Conservation (phyloP, 257 asterid species). For the Ligustrum vulgare region DNA sequence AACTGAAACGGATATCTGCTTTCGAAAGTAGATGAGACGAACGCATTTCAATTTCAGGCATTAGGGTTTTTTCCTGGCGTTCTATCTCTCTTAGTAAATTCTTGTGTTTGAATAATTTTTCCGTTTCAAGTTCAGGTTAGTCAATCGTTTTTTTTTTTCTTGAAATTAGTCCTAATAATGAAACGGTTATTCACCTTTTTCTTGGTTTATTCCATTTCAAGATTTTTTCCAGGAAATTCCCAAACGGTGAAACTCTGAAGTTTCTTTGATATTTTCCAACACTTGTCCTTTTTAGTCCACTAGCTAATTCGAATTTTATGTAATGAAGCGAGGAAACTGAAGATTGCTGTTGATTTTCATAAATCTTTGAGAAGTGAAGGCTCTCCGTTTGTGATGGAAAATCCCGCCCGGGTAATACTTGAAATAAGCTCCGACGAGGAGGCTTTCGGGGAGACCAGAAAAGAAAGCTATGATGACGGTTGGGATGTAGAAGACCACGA, state of each 20-base stretch:
- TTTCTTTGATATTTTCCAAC: neutral
- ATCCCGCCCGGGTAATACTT: slow-evolving; percentile 32
- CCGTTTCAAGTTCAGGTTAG: neutral
- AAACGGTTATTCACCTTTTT: neutral
- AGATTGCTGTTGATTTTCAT: slow-evolving; percentile 10
- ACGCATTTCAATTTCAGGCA: neutral
- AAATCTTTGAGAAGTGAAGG: slow-evolving; percentile 18
- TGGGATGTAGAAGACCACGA: slow-evolving; percentile 48
- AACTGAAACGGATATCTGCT: neutral
- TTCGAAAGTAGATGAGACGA: neutral
- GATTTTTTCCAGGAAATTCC: neutral
- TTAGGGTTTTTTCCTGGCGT: slow-evolving; percentile 15
- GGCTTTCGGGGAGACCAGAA: slow-evolving; percentile 30
- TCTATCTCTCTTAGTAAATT: neutral
- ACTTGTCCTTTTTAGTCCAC: neutral
- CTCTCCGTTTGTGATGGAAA: slow-evolving; percentile 40
- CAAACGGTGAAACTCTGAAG: neutral
- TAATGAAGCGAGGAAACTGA: slow-evolving; percentile 3
- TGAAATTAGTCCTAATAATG: neutral
- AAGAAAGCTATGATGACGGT: slow-evolving; percentile 8
- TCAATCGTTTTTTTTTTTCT: neutral
- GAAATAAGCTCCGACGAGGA: slow-evolving; percentile 88
- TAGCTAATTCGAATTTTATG: neutral
- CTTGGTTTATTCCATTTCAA: neutral
- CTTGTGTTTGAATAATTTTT: neutral